Percentiles rank a stretch among this genome's conserved stretches.
Evolutionary conservation across 2,329 filamentous ascomycete genomes (phyloP).

Genomic region (Fusarium sublunatum): DNA sequence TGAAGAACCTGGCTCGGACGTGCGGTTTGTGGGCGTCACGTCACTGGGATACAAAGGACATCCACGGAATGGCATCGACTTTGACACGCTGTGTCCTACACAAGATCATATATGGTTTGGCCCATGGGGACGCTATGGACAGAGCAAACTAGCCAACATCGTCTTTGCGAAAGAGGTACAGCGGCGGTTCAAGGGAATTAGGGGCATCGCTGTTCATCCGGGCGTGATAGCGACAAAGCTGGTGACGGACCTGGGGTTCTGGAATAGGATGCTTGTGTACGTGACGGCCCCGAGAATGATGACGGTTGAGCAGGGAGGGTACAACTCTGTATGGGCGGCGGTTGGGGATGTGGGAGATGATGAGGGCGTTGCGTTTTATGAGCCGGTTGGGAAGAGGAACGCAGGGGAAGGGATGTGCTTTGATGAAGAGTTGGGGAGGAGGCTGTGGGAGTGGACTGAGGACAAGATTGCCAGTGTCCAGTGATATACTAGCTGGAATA

Average conservation of each 20-base stretch:
- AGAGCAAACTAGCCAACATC: conserved; percentile 63
- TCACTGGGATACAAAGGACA: conserved; percentile 45
- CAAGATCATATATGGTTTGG: conserved; percentile 46
- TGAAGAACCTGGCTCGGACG: conserved; percentile 21
- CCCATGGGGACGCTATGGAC: conserved; percentile 60
- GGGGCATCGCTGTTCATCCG: conserved; percentile 61
- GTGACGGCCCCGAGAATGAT: conserved; percentile 41
- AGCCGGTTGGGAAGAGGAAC: conserved; percentile 45
- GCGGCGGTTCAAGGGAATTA: conserved; percentile 55
- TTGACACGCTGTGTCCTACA: conserved; percentile 45
- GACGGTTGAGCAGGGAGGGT: conserved; percentile 46
- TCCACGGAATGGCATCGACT: conserved; percentile 45
- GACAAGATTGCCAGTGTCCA: conserved; percentile 19
- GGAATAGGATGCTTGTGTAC: conserved; percentile 43
- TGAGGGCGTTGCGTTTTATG: conserved; percentile 41
- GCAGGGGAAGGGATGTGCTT: conserved; percentile 38
- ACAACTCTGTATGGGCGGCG: conserved; percentile 50
- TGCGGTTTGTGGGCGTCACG: conserved; percentile 44
- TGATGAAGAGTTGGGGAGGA: conserved; percentile 48
- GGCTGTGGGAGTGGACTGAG: conserved; percentile 56
- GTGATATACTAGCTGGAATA: no score
- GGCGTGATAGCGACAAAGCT: conserved; percentile 53
- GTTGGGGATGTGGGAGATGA: conserved; percentile 32
- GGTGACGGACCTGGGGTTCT: conserved; percentile 38
- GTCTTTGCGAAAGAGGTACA: conserved; percentile 59